These are phyloP conservation scores for Claviceps spartinae DNA, from an alignment of 2,329 filamentous ascomycete genomes.

Conservation along the genomic window DNA sequence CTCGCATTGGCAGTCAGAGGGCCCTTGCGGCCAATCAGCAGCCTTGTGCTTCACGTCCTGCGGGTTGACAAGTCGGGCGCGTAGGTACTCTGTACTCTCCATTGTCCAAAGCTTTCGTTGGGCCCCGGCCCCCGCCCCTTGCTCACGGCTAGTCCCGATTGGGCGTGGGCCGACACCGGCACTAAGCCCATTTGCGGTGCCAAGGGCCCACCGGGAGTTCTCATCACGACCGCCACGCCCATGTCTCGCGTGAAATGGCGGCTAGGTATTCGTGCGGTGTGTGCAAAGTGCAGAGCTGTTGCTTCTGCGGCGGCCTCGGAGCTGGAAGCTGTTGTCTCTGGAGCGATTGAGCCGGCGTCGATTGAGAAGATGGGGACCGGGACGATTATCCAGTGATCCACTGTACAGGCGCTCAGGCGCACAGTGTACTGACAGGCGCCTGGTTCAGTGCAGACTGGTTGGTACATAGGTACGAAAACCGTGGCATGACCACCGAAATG, in stretches of 20 bases:
- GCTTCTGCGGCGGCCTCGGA: background rate
- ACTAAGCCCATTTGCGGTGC: slow-evolving; percentile 19
- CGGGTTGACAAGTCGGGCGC: background rate
- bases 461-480: too few relatives aligned
- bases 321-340: background rate
- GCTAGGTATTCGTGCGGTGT: background rate
- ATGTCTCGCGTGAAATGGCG: background rate
- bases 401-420: too few relatives aligned
- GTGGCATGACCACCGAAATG: too few relatives aligned
- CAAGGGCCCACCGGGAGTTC: slow-evolving; percentile 9
- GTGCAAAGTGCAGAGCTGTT: background rate
- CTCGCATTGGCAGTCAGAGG: slow-evolving; percentile 3
- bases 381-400: too few relatives aligned
- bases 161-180: slow-evolving; percentile 16
- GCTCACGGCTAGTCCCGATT: slow-evolving; percentile 9
- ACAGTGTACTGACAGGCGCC: too few relatives aligned
- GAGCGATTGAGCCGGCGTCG: slow-evolving; percentile 3
- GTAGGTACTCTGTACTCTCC: background rate
- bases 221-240: slow-evolving; percentile 8
- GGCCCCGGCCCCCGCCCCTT: background rate
- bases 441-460: too few relatives aligned
- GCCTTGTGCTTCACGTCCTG: background rate
- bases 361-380: background rate
- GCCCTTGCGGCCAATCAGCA: slow-evolving; percentile 3
- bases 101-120: background rate